Evolutionary conservation across 306 rosid genomes (phyloP).

Genomic region (barrel medic (Medicago truncatula)): MtrunA17r5.0-ANR NC_053042.1:16333501-16334000

Average conservation of each 20-base stretch:
- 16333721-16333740: slow-evolving; percentile 39
- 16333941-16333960: slow-evolving; percentile 45
- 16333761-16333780: slow-evolving; percentile 63
- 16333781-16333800: slow-evolving; percentile 49
- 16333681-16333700: no score
- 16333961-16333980: slow-evolving; percentile 52
- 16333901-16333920: slow-evolving; percentile 38
- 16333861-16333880: background rate
- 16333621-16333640: no score
- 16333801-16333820: slow-evolving; percentile 52
- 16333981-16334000: slow-evolving; percentile 76
- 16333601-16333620: no score
- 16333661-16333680: no score
- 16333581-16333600: no score
- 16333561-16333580: no score
- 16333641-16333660: no score
- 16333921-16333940: slow-evolving; percentile 46
- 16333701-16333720: no score
- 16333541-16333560: no score
- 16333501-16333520: no score
- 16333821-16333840: slow-evolving; percentile 53
- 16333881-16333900: no score
- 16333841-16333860: slow-evolving; percentile 45
- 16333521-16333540: no score
- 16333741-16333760: slow-evolving; percentile 55